Evolutionary conservation across 805 yeast species (phyloP), one percentile per base, ranked within the genome.

Genomic region (Suhomyces prunicola): DNA sequence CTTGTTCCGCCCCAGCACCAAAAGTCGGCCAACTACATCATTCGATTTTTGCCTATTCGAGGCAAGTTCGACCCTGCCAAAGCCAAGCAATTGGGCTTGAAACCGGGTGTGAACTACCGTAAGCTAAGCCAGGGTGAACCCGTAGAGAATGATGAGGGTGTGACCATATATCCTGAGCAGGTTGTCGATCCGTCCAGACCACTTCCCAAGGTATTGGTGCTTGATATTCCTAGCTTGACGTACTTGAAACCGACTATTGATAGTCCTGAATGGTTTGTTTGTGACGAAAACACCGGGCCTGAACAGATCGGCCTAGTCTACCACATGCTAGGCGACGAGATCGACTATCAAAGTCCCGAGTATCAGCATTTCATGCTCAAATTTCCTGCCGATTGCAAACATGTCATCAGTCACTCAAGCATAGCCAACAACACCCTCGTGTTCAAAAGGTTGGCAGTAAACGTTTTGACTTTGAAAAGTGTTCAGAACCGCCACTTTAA

Each of bases 51-150:
- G 42, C 84, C 91, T 0, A 74, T 81, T 0, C 74, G 97, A 61
- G 98, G 99, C 0, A 86, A 80, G 62, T 94, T 94, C 63, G 73
- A 83, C 53, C 81, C 82, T 0, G 71, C 75, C 7, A 83, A 78
- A 61, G 97, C 98, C 1, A 72, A 68, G 22, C 81, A 73, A 44
- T 69, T 91, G 19, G 91, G 92, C 0, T 81, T 93, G 7, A 86
- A 86, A 29, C 80, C 81, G 4, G 91, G 94, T 0, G 73, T 78
- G 6, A 63, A 78, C 23, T 90, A 73, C 66, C 81, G 84, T 12
- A 64, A 74, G 19, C 75, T 94, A 47, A 78, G 92, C 9, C 72
- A 72, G 5, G 94, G 94, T 2, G 61, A 77, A 33, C 44, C 81
- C 1, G 84, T 92, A 3, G 71, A 78, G 0, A 71, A 86, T 44